Evolutionary conservation across 352 stramenopile genomes (phyloP), one percentile per base, ranked within the genome.

Genomic region (Pythium scleroteichum): DNA sequence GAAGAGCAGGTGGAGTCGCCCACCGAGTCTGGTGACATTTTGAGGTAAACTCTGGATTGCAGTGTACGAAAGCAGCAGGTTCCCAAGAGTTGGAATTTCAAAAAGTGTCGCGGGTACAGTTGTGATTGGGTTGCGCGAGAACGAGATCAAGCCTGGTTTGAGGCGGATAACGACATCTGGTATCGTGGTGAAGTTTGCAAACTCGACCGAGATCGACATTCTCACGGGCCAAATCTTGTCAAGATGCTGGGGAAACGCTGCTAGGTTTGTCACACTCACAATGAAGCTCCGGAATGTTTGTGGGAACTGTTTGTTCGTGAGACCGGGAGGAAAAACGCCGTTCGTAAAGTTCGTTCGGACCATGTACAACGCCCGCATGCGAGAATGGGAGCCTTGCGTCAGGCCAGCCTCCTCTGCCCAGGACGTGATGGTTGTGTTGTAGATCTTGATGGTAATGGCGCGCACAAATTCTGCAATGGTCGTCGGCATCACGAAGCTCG

Each of bases 341-440:
- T 58, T 26, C 1, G 26, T 3, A 14, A 64, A 46, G 3, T 57
- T 12, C 9, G 50, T 54, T 12, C 59, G 59, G 12, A 59, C 9
- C 14, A 59, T 12, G 12, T 29, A 33, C 3, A 66, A 2, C 5
- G 35, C 14, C 1, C 50, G 39, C n/a, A 66, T 12, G 3, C 10
- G 14, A 4, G 26, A 2, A n/a, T 66, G 59, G 4, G 19, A 2
- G 10, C 16, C 9, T 1, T 7, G 0, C 1, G 32, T 55, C 24
- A 66, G 3, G 2, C 27, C 59, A 0, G 40, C 19, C 2, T 38
- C 33, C 0, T 32, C 17, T 3, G 39, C 7, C 59, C 50, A 66
- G 3, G 41, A 44, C 2, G n/a, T 9, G 16, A 66, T 33, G 2
- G 59, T 59, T 1, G 27, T 49, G 23, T 66, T 66, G 59, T 66